Evolutionary conservation across 768 basidiomycete genomes (phyloP).

Genomic region (Boletus rubescentipes): DNA sequence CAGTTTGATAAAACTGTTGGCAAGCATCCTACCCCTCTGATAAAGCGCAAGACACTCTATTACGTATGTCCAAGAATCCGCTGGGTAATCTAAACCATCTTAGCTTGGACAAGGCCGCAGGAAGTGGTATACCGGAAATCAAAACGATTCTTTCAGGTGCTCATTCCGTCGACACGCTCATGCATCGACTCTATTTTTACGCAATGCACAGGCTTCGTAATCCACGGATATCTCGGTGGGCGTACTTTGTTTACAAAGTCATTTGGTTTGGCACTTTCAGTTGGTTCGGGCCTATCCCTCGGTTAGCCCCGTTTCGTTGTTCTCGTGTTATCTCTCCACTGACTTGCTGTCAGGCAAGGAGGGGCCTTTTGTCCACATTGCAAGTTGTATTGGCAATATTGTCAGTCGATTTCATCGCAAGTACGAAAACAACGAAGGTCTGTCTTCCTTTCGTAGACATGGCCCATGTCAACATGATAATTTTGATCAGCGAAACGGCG

Average conservation of each 20-base stretch:
- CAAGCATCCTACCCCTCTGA: constrained; percentile 25
- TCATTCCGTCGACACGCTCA: neutral
- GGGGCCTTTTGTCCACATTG: constrained; percentile 88
- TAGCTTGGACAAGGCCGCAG: constrained; percentile 66
- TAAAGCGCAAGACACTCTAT: constrained; percentile 72
- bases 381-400: constrained; percentile 91
- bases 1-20: constrained; percentile 38
- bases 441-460: constrained; percentile 12
- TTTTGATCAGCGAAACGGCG: constrained; percentile 72
- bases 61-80: constrained; percentile 58
- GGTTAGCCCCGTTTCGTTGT: constrained; percentile 40
- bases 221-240: constrained; percentile 93
- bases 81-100: constrained; percentile 4
- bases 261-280: constrained; percentile 84
- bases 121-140: constrained; percentile 95
- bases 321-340: constrained; percentile 1
- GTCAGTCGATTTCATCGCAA: constrained; percentile 81
- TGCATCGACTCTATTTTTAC: constrained; percentile 11
- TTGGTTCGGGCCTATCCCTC: constrained; percentile 88
- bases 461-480: neutral
- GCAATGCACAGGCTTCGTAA: constrained; percentile 72
- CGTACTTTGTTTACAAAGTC: constrained; percentile 89
- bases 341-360: constrained; percentile 50
- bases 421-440: constrained; percentile 95
- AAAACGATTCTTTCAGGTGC: constrained; percentile 88